Conservation (phyloP, 192 early-diverging fungal species). For the Backusella psychrophila region DNA sequence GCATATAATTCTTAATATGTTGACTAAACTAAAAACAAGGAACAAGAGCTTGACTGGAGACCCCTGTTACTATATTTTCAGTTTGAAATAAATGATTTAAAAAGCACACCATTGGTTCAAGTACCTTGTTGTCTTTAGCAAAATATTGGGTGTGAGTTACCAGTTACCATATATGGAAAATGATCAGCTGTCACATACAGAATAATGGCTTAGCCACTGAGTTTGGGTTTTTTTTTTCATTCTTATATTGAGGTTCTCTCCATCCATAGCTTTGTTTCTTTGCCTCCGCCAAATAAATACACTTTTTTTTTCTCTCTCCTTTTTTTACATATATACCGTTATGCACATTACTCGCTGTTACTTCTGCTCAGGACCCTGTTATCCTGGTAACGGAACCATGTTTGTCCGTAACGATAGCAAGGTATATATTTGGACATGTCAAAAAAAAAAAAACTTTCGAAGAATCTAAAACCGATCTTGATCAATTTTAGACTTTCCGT, state of each 20-base stretch:
- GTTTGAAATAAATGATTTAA: too few species aligned
- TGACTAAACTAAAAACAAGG: too few species aligned
- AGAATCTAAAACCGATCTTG: not conserved
- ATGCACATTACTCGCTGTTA: slow-evolving; percentile 99
- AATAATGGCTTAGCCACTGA: not conserved
- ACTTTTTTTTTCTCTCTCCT: not conserved
- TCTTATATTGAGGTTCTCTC: not conserved
- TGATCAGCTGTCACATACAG: not conserved
- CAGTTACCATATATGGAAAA: not conserved
- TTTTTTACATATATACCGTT: slow-evolving; percentile 2
- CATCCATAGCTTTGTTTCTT: not conserved
- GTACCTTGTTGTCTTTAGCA: too few species aligned
- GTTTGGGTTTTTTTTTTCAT: not conserved
- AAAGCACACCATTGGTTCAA: too few species aligned
- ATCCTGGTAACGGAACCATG: slow-evolving; percentile 98
- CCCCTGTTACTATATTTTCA: too few species aligned
- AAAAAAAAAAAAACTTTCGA: not conserved
- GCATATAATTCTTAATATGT: too few species aligned
- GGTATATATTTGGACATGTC: slow-evolving; percentile 44
- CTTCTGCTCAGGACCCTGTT: slow-evolving; percentile 96
- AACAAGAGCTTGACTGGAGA: too few species aligned
- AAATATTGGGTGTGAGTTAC: too few species aligned
- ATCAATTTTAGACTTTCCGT: slow-evolving; percentile 71
- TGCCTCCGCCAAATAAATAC: slow-evolving; percentile 2
- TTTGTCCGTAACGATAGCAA: slow-evolving; percentile 99